Percentiles rank a stretch among this genome's conserved stretches.
Conservation (phyloP, 495 filamentous ascomycete genomes). For the Aspergillus cavernicola region DNA sequence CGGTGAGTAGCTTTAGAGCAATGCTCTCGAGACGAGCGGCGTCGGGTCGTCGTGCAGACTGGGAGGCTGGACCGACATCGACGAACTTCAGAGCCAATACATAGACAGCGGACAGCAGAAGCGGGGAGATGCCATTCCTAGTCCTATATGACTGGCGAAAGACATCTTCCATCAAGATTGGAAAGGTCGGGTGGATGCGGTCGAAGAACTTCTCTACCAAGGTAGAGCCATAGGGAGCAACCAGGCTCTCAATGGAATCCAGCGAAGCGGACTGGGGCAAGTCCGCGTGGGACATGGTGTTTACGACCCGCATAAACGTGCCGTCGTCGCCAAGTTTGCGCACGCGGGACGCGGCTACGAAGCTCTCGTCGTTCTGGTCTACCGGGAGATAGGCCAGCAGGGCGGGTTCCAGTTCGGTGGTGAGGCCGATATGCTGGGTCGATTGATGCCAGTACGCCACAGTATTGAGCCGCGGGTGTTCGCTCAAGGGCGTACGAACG, state of each 20-base stretch:
- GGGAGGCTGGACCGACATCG: slow-evolving; percentile 65
- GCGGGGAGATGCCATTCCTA: slow-evolving; percentile 73
- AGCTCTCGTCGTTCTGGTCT: slow-evolving; percentile 39
- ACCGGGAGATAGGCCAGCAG: slow-evolving; percentile 45
- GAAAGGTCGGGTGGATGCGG: slow-evolving; percentile 84
- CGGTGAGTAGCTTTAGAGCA: slow-evolving; percentile 65
- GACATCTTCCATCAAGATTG: slow-evolving; percentile 81
- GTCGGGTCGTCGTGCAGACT: slow-evolving; percentile 65
- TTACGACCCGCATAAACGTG: slow-evolving; percentile 68
- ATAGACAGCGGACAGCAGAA: slow-evolving; percentile 85
- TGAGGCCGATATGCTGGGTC: slow-evolving; percentile 51
- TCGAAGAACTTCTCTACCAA: slow-evolving; percentile 86
- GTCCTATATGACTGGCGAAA: slow-evolving; percentile 84
- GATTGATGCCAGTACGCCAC: slow-evolving; percentile 42
- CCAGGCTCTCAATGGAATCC: slow-evolving; percentile 76
- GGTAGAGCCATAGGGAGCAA: slow-evolving; percentile 75
- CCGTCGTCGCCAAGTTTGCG: slow-evolving; percentile 77
- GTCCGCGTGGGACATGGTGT: slow-evolving; percentile 33
- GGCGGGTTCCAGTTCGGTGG: slow-evolving; percentile 50
- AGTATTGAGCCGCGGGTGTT: slow-evolving; percentile 29
- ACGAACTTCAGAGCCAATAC: slow-evolving; percentile 89
- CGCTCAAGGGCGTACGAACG: slow-evolving; percentile 21
- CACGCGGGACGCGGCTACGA: slow-evolving; percentile 44
- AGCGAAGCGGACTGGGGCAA: slow-evolving; percentile 54
- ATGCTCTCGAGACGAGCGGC: slow-evolving; percentile 70